phyloP scores from a whole-genome alignment of 2,329 filamentous ascomycete genomes.

The Helicocarpus griseus region DNA sequence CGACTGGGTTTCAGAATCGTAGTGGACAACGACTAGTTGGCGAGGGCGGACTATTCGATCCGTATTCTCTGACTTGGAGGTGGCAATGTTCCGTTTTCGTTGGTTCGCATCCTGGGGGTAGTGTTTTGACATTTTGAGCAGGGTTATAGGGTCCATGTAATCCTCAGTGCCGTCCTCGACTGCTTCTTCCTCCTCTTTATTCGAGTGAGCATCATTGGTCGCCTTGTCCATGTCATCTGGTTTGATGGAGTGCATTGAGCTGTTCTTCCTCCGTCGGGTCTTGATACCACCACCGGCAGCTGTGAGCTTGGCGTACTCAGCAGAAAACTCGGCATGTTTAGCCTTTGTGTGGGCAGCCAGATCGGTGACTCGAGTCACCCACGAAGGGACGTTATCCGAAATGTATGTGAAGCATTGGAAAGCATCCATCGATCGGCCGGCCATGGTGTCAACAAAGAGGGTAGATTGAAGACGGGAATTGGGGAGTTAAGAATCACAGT shows the following conservation, averaged over 20 bases:
- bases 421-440: slow-evolving; percentile 27
- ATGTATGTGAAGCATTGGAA: slow-evolving; percentile 36
- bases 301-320: slow-evolving; percentile 31
- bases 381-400: slow-evolving; percentile 35
- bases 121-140: slow-evolving; percentile 6
- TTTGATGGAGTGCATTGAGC: slow-evolving; percentile 34
- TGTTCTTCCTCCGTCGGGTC: slow-evolving; percentile 30
- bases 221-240: slow-evolving; percentile 16
- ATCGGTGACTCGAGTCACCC: slow-evolving; percentile 34
- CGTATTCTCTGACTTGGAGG: slow-evolving; percentile 1
- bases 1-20: slow-evolving; percentile 77
- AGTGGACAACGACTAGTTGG: slow-evolving; percentile 78
- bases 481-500: background rate
- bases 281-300: slow-evolving; percentile 11
- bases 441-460: slow-evolving; percentile 7
- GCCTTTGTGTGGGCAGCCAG: slow-evolving; percentile 31
- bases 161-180: slow-evolving; percentile 6
- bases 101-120: slow-evolving; percentile 12
- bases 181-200: slow-evolving; percentile 2
- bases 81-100: slow-evolving; percentile 21
- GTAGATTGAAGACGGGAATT: background rate
- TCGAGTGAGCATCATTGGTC: background rate
- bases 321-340: slow-evolving; percentile 34
- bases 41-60: slow-evolving; percentile 53
- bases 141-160: slow-evolving; percentile 8